These are phyloP conservation scores for Ballota nigra DNA, from an alignment of 257 asterid genomes.

Conservation along the genomic window DNA sequence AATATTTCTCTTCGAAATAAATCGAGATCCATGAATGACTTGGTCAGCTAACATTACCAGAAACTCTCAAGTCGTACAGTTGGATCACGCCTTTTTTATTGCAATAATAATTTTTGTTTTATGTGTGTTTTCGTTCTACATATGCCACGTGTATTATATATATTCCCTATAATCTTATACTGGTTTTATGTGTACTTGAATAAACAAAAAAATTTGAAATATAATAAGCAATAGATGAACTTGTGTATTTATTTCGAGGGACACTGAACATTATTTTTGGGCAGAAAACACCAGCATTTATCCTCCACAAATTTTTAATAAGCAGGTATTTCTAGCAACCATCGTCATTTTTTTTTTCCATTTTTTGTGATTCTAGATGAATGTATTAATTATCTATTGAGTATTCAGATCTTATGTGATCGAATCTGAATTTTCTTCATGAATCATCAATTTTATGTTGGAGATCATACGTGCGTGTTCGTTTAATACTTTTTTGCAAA, in stretches of 20 bases:
- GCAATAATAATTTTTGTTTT: too few relatives aligned
- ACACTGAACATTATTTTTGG: background rate
- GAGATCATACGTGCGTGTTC: too few relatives aligned
- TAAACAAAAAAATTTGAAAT: background rate
- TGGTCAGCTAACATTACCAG: conserved; percentile 21
- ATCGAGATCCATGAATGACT: conserved; percentile 8
- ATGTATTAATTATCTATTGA: background rate
- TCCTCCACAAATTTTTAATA: conserved; percentile 20
- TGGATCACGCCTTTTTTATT: conserved; percentile 17
- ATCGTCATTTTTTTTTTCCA: background rate
- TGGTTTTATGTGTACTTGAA: too few relatives aligned
- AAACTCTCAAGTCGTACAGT: background rate
- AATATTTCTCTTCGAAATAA: background rate
- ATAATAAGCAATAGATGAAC: background rate
- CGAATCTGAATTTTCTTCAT: background rate
- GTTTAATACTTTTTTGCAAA: too few relatives aligned
- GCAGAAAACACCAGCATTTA: conserved; percentile 1
- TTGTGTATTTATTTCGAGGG: background rate
- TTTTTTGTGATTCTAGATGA: background rate
- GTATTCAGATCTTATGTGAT: background rate
- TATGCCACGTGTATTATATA: background rate
- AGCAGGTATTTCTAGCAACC: conserved; percentile 24
- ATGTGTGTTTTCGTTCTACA: background rate
- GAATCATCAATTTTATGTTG: background rate
- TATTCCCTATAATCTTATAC: too few relatives aligned